phyloP scores from a whole-genome alignment of 352 stramenopile species.

The Globisporangium emineosum region DNA sequence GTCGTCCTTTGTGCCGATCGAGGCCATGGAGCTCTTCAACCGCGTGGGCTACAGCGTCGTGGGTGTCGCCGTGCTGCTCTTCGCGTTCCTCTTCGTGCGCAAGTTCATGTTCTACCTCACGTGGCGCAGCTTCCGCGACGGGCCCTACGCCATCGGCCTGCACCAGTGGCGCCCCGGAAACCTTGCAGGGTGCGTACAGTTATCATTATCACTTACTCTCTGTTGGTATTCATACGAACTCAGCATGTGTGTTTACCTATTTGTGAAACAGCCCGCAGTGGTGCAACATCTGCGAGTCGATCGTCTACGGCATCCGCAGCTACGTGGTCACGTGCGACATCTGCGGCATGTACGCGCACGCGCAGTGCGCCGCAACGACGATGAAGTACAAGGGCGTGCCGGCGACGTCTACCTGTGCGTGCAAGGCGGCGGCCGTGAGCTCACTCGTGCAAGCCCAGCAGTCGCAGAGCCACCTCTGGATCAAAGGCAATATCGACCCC shows the following conservation, averaged over 20 bases:
- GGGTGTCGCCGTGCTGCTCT: conserved; percentile 35
- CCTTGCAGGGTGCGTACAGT: conserved; percentile 45
- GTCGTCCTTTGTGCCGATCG: conserved; percentile 43
- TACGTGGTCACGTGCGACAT: conserved; percentile 85
- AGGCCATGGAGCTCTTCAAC: conserved; percentile 59
- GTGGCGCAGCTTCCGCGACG: conserved; percentile 77
- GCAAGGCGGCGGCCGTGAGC: conserved; percentile 14
- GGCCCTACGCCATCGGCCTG: conserved; percentile 58
- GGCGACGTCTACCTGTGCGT: conserved; percentile 12
- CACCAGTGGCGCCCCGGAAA: conserved; percentile 80
- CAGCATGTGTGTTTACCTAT: background rate
- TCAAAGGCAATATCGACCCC: conserved; percentile 83
- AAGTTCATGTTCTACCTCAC: conserved; percentile 82
- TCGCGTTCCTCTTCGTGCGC: conserved; percentile 56
- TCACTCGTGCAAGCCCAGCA: conserved; percentile 18
- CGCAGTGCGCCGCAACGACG: conserved; percentile 59
- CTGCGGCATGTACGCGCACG: conserved; percentile 81
- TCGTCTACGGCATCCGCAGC: conserved; percentile 82
- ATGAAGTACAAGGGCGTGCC: conserved; percentile 39
- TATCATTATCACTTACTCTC: background rate
- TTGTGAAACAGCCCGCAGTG: conserved; percentile 49
- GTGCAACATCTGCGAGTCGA: conserved; percentile 79
- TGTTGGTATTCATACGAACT: background rate
- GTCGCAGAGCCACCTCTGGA: conserved; percentile 58
- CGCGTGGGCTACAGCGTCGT: conserved; percentile 56